Evolutionary conservation across 2,329 filamentous ascomycete genomes (phyloP), one percentile per base, ranked within the genome.

Genomic region (Colletotrichum phormii): DNA sequence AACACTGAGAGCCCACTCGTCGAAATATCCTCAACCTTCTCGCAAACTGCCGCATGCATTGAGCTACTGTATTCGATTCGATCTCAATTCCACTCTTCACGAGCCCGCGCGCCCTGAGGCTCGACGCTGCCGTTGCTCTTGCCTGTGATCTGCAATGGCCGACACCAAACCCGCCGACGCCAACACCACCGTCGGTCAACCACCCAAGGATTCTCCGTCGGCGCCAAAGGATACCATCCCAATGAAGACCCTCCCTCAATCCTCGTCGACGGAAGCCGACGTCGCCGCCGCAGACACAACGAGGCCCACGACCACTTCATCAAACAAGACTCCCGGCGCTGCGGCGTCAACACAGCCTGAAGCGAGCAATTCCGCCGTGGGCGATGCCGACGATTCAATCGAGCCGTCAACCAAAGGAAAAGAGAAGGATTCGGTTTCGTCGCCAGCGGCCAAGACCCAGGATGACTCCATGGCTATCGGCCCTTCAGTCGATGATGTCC

Each of bases 391-490:
- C 49, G 54, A 67, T 58, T 64, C 64, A 61, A 67, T 62, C 55
- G 63, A 70, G 35, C 62, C 63, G 42, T 71, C 77, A 12, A 73
- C 77, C 63, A 82, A 82, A 75, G 81, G 79, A 54, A 84, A 85
- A 73, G 81, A 80, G 65, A 80, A 78, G 68, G 79, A 81, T 49
- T 64, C 75, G 6, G 49, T 75, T 15, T 75, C 78, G 18, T 73
- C 79, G 7, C 78, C 78, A 12, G 79, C 76, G 1, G 66, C 76
- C 11, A 82, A 82, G 72, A 80, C 80, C 74, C 75, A 76, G 35
- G 78, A 80, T 68, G 82, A 83, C 61, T 79, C 78, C 13, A 80
- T 86, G 68, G 85, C 85, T 57, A 85, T 87, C 74, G 85, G 85
- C 42, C 81, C 80, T 33, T 83, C 84, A 3, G 80, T 86, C 15